These are phyloP conservation scores for Penstemon davidsonii DNA, from an alignment of 257 asterid species.

Conservation along the genomic window DNA sequence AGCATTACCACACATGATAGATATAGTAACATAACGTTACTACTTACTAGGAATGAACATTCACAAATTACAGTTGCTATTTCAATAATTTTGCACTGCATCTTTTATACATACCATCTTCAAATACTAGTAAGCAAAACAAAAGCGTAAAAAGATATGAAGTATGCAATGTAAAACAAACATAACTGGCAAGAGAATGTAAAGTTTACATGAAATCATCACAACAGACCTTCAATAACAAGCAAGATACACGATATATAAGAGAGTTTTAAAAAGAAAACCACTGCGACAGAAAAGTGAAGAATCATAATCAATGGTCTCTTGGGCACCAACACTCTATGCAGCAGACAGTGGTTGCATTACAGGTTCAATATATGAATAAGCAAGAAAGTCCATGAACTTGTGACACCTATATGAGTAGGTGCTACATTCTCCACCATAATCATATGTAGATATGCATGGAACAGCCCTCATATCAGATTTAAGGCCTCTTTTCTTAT, in stretches of 20 bases:
- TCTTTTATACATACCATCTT: too few species aligned
- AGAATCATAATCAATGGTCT: too few species aligned
- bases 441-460: conserved; percentile 8
- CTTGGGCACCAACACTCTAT: neutral
- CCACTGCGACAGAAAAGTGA: neutral
- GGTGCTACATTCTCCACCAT: neutral
- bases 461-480: neutral
- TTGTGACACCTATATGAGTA: neutral
- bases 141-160: neutral
- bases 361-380: neutral
- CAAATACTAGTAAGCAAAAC: too few species aligned
- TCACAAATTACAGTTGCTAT: too few species aligned
- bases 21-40: too few species aligned
- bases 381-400: neutral
- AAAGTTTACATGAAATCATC: neutral
- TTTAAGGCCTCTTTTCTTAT: neutral
- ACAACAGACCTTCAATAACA: neutral
- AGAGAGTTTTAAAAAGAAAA: neutral
- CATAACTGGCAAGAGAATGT: neutral
- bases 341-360: neutral
- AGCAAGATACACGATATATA: too few species aligned
- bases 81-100: too few species aligned
- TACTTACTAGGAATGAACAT: too few species aligned
- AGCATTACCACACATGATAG: too few species aligned
- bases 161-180: neutral